Evolutionary conservation across 257 asterid genomes (phyloP).

Genomic region (Oldenlandia corymbosa): DNA sequence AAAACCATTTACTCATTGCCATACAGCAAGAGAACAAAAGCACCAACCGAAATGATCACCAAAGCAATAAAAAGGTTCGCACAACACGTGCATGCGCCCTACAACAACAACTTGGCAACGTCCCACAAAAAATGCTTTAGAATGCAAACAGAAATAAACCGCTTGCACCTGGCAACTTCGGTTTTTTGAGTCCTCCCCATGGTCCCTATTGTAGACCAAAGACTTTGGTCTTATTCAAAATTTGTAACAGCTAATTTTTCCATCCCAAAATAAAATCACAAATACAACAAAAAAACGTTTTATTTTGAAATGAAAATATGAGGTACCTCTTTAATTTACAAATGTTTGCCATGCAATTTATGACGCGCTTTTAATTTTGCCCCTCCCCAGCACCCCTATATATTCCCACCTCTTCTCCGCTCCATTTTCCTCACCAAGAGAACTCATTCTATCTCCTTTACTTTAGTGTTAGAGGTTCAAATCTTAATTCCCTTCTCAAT

Average conservation of each 20-base stretch:
- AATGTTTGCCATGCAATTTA: neutral
- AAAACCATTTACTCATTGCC: too few relatives aligned
- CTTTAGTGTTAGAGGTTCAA: too few relatives aligned
- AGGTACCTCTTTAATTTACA: too few relatives aligned
- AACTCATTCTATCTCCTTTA: neutral
- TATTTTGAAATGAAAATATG: too few relatives aligned
- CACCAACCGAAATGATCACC: neutral
- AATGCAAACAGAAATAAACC: constrained; percentile 16
- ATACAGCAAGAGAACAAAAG: too few relatives aligned
- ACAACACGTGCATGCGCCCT: constrained; percentile 13
- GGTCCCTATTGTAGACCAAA: neutral
- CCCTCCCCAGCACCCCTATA: neutral
- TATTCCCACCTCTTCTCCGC: constrained; percentile 9
- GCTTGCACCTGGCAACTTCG: constrained; percentile 12
- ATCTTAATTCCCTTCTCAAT: too few relatives aligned
- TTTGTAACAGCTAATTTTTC: too few relatives aligned
- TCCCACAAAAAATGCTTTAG: neutral
- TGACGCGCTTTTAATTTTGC: neutral
- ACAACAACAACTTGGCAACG: too few relatives aligned
- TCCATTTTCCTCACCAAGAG: constrained; percentile 12
- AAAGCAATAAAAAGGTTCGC: constrained; percentile 6
- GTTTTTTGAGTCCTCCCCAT: constrained; percentile 3
- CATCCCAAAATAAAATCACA: too few relatives aligned
- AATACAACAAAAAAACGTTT: too few relatives aligned
- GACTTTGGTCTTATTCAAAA: neutral